Percentiles rank a stretch among this genome's conserved stretches.
Evolutionary conservation across 345 rosid genomes (phyloP).

Genomic region (Dovyalis caffra): DNA sequence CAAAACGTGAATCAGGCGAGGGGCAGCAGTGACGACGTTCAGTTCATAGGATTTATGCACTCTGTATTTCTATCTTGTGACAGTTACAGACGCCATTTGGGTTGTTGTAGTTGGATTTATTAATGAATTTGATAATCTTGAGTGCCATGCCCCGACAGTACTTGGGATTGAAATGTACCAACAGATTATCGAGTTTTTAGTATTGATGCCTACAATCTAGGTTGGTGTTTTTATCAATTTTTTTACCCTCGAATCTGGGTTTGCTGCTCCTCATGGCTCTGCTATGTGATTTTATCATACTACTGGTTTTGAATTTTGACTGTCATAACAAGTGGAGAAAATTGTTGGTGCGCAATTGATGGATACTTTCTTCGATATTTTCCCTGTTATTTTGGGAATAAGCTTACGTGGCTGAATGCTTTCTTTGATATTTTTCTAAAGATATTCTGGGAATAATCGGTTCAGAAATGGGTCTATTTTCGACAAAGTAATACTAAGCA

Average conservation of each 20-base stretch:
- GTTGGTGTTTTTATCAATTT: constrained; percentile 17
- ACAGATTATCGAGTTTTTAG: constrained; percentile 23
- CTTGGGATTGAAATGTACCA: constrained; percentile 25
- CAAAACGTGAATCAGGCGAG: constrained; percentile 65
- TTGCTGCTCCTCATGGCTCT: background rate
- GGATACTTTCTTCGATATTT: background rate
- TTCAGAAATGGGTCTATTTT: too few species aligned
- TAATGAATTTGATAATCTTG: constrained; percentile 27
- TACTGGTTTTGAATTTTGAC: background rate
- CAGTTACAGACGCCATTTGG: constrained; percentile 32
- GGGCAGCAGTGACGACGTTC: constrained; percentile 43
- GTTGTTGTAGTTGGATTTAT: constrained; percentile 34
- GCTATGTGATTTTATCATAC: background rate
- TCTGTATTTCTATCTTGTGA: constrained; percentile 32
- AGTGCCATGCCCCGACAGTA: constrained; percentile 9
- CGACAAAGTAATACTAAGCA: too few species aligned
- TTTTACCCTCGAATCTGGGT: background rate
- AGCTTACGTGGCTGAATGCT: too few species aligned
- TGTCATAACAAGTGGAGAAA: background rate
- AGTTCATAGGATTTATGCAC: constrained; percentile 23
- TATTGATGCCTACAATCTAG: constrained; percentile 30
- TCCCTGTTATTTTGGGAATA: background rate
- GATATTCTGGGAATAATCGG: too few species aligned
- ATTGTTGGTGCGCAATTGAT: background rate
- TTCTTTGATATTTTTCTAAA: too few species aligned